These are phyloP conservation scores for Beauveria medogensis DNA, from an alignment of 2,329 filamentous ascomycete species.

Conservation along the genomic window DNA sequence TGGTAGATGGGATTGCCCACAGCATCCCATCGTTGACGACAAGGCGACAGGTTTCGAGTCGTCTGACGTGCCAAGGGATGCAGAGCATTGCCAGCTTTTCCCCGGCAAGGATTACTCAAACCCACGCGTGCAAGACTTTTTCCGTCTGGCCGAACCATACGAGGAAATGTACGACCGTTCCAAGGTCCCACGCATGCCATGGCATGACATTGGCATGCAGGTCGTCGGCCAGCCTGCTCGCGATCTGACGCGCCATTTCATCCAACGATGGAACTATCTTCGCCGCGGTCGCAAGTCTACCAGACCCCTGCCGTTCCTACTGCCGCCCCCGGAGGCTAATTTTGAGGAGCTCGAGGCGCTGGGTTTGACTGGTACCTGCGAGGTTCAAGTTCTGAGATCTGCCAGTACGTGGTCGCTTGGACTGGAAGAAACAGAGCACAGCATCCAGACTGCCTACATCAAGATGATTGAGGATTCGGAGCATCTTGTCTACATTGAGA, in stretches of 20 bases:
- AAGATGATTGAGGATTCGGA: slow-evolving; percentile 93
- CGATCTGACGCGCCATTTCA: slow-evolving; percentile 90
- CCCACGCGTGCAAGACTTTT: slow-evolving; percentile 91
- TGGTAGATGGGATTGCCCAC: slow-evolving; percentile 92
- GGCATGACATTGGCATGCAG: slow-evolving; percentile 98
- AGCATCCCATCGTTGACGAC: slow-evolving; percentile 85
- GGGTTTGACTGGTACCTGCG: slow-evolving; percentile 86
- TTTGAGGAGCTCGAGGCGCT: slow-evolving; percentile 77
- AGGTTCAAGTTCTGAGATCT: slow-evolving; percentile 90
- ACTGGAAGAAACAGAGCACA: slow-evolving; percentile 79
- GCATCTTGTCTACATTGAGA: slow-evolving; percentile 97
- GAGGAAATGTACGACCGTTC: slow-evolving; percentile 97
- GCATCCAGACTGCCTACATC: slow-evolving; percentile 91
- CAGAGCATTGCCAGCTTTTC: slow-evolving; percentile 92
- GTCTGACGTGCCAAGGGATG: slow-evolving; percentile 66
- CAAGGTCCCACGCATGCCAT: slow-evolving; percentile 88
- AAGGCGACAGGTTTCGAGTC: slow-evolving; percentile 91
- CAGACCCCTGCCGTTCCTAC: slow-evolving; percentile 82
- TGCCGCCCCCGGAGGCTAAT: slow-evolving; percentile 89
- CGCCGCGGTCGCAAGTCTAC: slow-evolving; percentile 88
- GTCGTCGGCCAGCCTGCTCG: slow-evolving; percentile 91
- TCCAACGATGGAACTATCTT: slow-evolving; percentile 97
- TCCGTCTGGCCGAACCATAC: slow-evolving; percentile 84
- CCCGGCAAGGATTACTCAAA: slow-evolving; percentile 99
- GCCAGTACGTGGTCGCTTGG: slow-evolving; percentile 88